Evolutionary conservation across 352 stramenopile genomes (phyloP), one percentile per base, ranked within the genome.

Genomic region (Blastocystis sp.): DNA sequence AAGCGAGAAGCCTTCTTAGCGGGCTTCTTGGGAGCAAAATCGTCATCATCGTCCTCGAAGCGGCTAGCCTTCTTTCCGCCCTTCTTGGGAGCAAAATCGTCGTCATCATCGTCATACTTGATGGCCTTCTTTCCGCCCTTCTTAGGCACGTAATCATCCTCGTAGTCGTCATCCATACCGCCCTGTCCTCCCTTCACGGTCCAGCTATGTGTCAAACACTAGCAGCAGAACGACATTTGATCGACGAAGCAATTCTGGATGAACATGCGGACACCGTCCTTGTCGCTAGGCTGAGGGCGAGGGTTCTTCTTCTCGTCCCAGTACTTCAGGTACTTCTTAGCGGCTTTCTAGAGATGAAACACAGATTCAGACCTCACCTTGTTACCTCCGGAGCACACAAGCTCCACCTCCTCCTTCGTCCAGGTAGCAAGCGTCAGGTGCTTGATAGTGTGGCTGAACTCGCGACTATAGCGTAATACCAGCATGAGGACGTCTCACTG

Each of bases 201-300:
- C 62, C 62, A 69, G 34, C 62, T 69, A 69, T n/a, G 34, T 42
- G 1, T 19, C 34, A 28, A 69, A 17, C n/a, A 38, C n/a, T 42
- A 7, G 21, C 34, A 19, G 0, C 21, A 11, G 21, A 19, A n/a
- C 38, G 11, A 81, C 38, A 81, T 81, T 1, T 81, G 54, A 74
- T 81, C 71, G 14, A 70, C 71, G 34, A 81, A 81, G 63, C 71
- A 81, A 43, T 81, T 74, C 71, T 81, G 54, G 63, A 81, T 81
- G 61, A 81, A 81, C 61, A 64, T 9, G 17, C 43, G 34, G 14
- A 81, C 61, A 71, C 71, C 54, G 7, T 54, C 71, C 61, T 81
- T 81, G n/a, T 81, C 71, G 63, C 54, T 70, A 19, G 71, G 19
- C 54, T 70, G 54, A 81, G 71, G 71, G n/a, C 71, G 71, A 77